Evolutionary conservation across 192 early-diverging fungal genomes (phyloP).

Genomic region (Gryganskiella cystojenkinii): DNA sequence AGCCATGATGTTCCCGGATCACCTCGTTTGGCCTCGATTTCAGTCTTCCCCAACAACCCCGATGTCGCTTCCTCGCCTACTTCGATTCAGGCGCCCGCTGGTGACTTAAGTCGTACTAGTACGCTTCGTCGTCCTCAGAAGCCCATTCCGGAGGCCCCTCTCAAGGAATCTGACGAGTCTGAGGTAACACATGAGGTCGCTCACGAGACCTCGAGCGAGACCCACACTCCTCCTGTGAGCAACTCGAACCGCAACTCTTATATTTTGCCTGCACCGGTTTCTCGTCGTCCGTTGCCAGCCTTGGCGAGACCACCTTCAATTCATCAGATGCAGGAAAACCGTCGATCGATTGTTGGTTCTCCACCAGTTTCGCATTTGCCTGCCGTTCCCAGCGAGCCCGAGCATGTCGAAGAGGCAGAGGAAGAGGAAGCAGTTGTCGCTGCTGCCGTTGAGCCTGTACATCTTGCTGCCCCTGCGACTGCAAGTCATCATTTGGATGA

Average conservation of each 20-base stretch:
- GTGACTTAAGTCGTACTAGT: slow-evolving; percentile 29
- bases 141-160: slow-evolving; percentile 35
- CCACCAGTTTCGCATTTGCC: slow-evolving; percentile 24
- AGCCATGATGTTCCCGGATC: slow-evolving; percentile 26
- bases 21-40: slow-evolving; percentile 13
- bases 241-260: slow-evolving; percentile 34
- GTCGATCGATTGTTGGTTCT: slow-evolving; percentile 10
- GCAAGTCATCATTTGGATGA: no score
- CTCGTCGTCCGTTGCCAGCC: slow-evolving; percentile 34
- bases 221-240: neutral
- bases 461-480: neutral
- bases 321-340: slow-evolving; percentile 30
- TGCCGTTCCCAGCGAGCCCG: slow-evolving; percentile 11
- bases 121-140: slow-evolving; percentile 33
- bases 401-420: neutral
- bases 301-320: slow-evolving; percentile 53
- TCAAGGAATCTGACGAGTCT: slow-evolving; percentile 15
- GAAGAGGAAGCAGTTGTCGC: slow-evolving; percentile 7
- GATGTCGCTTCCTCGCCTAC: slow-evolving; percentile 23
- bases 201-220: neutral
- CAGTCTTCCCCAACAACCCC: neutral
- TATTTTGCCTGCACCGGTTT: slow-evolving; percentile 38
- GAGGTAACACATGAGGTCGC: neutral
- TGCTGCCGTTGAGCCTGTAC: neutral
- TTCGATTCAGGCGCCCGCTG: neutral